Evolutionary conservation across 2,329 filamentous ascomycete genomes (phyloP).

Genomic region (Coleophoma cylindrospora): DNA sequence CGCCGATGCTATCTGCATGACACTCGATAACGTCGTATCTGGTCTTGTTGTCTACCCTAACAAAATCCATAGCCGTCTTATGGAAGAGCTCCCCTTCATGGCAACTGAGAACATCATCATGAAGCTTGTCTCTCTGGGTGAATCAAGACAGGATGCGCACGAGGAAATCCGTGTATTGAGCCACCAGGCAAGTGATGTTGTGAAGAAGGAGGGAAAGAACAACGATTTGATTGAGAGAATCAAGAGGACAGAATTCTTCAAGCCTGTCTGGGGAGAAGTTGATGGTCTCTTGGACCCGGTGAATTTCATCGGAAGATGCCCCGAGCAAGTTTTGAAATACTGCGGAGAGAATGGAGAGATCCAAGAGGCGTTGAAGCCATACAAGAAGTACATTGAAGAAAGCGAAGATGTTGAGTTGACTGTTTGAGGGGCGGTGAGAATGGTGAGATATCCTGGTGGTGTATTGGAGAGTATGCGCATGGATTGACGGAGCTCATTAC

Average conservation of each 20-base stretch:
- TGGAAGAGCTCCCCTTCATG: constrained; percentile 84
- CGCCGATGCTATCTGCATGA: constrained; percentile 63
- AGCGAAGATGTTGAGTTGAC: constrained; percentile 17
- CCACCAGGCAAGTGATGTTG: constrained; percentile 58
- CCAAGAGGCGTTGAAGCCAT: constrained; percentile 39
- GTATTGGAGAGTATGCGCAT: too few species aligned
- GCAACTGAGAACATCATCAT: constrained; percentile 71
- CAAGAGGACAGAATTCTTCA: constrained; percentile 1
- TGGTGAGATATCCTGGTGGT: too few species aligned
- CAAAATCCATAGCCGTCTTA: constrained; percentile 61
- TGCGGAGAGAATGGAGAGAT: constrained; percentile 39
- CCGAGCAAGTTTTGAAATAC: constrained; percentile 49
- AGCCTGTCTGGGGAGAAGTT: not conserved
- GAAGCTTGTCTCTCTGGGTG: constrained; percentile 67
- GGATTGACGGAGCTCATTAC: too few species aligned
- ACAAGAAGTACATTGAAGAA: constrained; percentile 28
- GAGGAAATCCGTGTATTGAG: constrained; percentile 82
- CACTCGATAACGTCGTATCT: constrained; percentile 61
- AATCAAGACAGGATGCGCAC: constrained; percentile 75
- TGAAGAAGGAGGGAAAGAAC: constrained; percentile 8
- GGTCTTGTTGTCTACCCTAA: constrained; percentile 73
- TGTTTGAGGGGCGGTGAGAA: constrained; percentile 1
- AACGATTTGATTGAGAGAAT: constrained; percentile 2
- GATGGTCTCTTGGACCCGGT: constrained; percentile 55
- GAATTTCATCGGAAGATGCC: constrained; percentile 50